Evolutionary conservation across 2,329 filamentous ascomycete species (phyloP), one percentile per base, ranked within the genome.

Genomic region (Diaporthe citrichinensis): DNA sequence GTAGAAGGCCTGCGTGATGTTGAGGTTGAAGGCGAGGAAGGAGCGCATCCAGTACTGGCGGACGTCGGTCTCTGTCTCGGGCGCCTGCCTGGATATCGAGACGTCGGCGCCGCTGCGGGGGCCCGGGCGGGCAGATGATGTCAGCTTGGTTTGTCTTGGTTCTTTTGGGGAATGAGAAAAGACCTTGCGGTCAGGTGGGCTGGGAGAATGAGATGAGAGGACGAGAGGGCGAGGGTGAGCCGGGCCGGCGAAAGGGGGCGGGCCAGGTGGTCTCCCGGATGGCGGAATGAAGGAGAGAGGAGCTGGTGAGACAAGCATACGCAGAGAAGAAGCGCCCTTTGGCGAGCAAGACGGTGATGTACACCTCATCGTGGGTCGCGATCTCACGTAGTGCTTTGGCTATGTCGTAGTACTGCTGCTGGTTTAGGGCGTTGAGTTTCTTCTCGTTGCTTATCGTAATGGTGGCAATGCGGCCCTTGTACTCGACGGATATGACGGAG

Each of bases 1-100:
- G 87, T 97, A 96, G 87, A 98, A 98, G 80, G 95, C 93, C 80
- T 95, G 93, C 2, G 96, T 97, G 80, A 95, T 90, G 88, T 98
- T 94, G 74, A 98, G 90, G 88, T 98, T 98, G 88, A 94, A 93
- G 79, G 93, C 88, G 15, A 95, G 93, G 85, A 98, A 98, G 81
- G 83, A 87, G 71, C 90, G 88, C 49, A 97, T 90, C 86, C 92
- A 92, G 79, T 91, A 87, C 71, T 83, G 82, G 81, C 88, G 86
- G 9, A 82, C 76, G 74, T 88, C 85, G 20, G 82, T 80, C 28
- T 74, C 61, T 28, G 84, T 82, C 6, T 83, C 82, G 25, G 87
- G 84, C 3, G 85, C 81, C 17, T 83, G 80, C 76, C 88, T 87
- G 57, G 85, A 82, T 76, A 92, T 87, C 72, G 90, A 89, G 28